Evolutionary conservation across 768 basidiomycete genomes (phyloP).

Genomic region (Serendipita indica): DNA sequence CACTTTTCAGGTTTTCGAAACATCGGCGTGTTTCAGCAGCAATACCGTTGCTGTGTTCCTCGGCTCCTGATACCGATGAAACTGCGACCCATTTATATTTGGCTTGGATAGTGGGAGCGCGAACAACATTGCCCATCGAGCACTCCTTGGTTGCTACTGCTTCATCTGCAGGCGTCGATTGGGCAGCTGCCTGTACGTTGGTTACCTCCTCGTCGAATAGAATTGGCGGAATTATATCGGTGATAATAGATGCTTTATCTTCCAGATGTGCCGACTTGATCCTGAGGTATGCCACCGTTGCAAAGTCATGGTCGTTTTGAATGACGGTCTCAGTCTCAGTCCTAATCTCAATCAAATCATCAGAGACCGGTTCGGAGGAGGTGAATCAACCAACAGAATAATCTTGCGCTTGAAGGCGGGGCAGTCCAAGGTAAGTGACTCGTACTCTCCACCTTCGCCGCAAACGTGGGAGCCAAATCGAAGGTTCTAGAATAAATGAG

Average conservation of each 20-base stretch:
- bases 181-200: no score
- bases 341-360: slow-evolving; percentile 24
- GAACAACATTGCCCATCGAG: no score
- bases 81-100: slow-evolving; percentile 74
- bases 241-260: slow-evolving; percentile 29
- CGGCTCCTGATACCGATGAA: slow-evolving; percentile 35
- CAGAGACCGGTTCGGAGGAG: neutral
- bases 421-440: slow-evolving; percentile 80
- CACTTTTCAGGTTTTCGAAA: slow-evolving; percentile 52
- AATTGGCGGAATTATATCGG: neutral
- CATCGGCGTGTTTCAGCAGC: slow-evolving; percentile 60
- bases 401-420: slow-evolving; percentile 75
- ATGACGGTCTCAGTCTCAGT: slow-evolving; percentile 54
- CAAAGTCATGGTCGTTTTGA: slow-evolving; percentile 68
- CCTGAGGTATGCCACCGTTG: slow-evolving; percentile 81
- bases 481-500: slow-evolving; percentile 36
- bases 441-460: slow-evolving; percentile 94
- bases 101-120: no score
- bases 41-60: slow-evolving; percentile 27
- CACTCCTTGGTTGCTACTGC: no score
- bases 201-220: neutral
- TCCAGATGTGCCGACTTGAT: slow-evolving; percentile 54
- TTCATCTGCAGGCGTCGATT: no score
- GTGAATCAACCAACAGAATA: slow-evolving; percentile 38
- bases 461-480: slow-evolving; percentile 86